Evolutionary conservation across 78 protist species (phyloP), one percentile per base, ranked within the genome.

Genomic region (Speleostelium caveatum): DNA sequence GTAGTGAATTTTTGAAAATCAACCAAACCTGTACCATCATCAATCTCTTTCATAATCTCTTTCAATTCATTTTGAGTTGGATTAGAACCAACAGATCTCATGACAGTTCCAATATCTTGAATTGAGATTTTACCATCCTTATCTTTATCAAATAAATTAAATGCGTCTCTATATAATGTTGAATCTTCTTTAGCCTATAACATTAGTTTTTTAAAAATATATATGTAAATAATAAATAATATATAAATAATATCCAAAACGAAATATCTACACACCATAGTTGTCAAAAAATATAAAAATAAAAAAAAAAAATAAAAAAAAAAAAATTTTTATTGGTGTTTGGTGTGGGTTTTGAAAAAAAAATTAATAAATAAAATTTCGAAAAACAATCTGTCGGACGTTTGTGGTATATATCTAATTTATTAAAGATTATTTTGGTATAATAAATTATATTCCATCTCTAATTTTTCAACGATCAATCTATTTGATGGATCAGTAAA

Each of bases 11-110:
- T 73, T 53, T 58, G 53, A 32, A 59, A 83, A 45, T 58, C 79
- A 1, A 83, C 79, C 10, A 83, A 69, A 71, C 91, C 91, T 32
- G 62, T 36, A 4, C 91, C 91, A 60, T 83, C 91, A 45, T 79
- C 90, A 33, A 73, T 17, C 51, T 77, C 92, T 51, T 63, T 71
- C 0, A 67, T 33, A 19, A 93, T 83, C 53, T 73, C 83, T 56
- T 92, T 73, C 21, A 95, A 65, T 41, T 95, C 97, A 21, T 73
- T 42, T 60, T 96, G 95, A 36, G 83, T 65, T 21, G 95, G 95
- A 69, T 94, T 96, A 6, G 92, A 76, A 17, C 94, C 95, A 28
- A 91, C 83, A 10, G 96, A 77, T 65, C 97, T 94, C 92, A 96
- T 75, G 0, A 75, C 71, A 26, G 58, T 75, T 30, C 96, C 96